Evolutionary conservation across 2,329 filamentous ascomycete species (phyloP), one percentile per base, ranked within the genome.

Genomic region (Nothomitra cinnamomea): DNA sequence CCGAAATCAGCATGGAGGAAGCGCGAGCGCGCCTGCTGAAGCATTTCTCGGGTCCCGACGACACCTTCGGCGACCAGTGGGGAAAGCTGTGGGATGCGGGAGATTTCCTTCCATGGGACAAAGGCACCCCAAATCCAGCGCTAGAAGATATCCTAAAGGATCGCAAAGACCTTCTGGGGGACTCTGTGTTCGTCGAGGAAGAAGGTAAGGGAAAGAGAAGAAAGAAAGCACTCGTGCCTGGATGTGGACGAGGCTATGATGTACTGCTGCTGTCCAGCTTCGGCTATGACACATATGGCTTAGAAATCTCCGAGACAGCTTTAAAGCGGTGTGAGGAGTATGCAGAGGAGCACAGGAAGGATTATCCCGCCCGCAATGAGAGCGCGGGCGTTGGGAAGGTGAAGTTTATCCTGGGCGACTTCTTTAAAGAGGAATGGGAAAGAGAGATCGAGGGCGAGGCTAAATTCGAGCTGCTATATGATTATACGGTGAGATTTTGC

Each of bases 381-480:
- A 56, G 67, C 57, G 51, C 69, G 2, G 69, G 71, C 38, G 69
- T 62, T 41, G 83, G 83, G 0, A 62, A 61, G 2, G 69, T 77
- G 22, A 72, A 69, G 1, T 83, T 79, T 69, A 56, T 85, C 3
- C 61, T 66, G 1, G 81, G 77, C 1, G 81, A 88, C 60, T 87
- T 85, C 64, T 87, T 87, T 64, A 67, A 70, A 4, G 70, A 80
- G 54, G 73, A 70, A 1, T 83, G 80, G 73, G 61, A 75, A 36
- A 59, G 64, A n/a, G 64, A 68, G 17, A 62, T 67, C 4, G 63
- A 67, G 38, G 64, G 67, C 21, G 61, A 58, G 42, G 64, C 53
- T 50, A 70, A 66, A 43, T 88, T 86, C 66, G 83, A 88, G 67
- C 62, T 82, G 38, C 73, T 81, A 48, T 81, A 75, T 63, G 79